Evolutionary conservation across 2,329 filamentous ascomycete species (phyloP), one percentile per base, ranked within the genome.

Genomic region (Colletotrichum paranaense): DNA sequence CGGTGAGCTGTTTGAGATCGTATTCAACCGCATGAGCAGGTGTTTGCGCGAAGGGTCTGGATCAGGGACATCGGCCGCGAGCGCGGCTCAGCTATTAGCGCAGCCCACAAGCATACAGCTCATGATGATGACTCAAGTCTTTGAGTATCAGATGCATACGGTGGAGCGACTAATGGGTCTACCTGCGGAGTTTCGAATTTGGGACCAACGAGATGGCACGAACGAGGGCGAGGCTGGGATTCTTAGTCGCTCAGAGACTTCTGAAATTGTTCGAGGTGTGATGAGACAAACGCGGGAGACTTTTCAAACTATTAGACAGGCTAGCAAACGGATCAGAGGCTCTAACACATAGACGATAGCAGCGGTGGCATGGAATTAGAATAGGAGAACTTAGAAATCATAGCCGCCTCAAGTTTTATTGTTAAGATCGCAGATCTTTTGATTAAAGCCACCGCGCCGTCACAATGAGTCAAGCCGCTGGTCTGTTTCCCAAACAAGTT

Each of bases 61-160:
- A n/a, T 5, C 56, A 2, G 56, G 56, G 1, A 11, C n/a, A 38
- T 35, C 56, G 28, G 19, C 56, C 22, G 56, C 30, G 19, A n/a
- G 28, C 22, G 1, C 30, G 7, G 30, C 56, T 22, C 30, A 22
- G 28, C 16, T 58, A 6, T 35, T 35, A 32, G 22, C 19, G 30
- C 30, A 58, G 56, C 56, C 56, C n/a, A 38, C 56, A 12, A 58
- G 56, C 56, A 58, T 58, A n/a, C 56, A 58, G 28, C 56, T 58
- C 56, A 58, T 35, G 28, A 58, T 58, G 56, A 58, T 58, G 56
- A 58, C 56, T 4, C 30, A 58, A 28, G 56, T 58, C 12, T 58
- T 58, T 14, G 56, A 58, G 56, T 58, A 58, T 19, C 56, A 58
- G 22, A 58, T 58, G 56, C 56, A 58, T n/a, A 58, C 56, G 7